Conservation (phyloP, 176 grass and related monocot species). For the Puya raimondii region DNA sequence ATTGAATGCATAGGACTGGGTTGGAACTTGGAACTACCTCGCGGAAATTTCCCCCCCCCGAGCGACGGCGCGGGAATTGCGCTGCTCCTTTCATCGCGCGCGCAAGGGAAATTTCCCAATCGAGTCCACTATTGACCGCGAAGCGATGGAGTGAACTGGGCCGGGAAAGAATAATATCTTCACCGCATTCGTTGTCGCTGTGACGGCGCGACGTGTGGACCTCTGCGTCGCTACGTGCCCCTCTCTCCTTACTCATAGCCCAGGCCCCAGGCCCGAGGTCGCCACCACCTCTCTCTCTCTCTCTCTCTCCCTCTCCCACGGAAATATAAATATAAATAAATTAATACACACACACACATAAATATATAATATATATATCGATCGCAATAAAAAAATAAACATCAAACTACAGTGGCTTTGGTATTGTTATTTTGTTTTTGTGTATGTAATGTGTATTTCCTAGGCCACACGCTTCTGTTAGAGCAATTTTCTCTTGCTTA, state of each 20-base stretch:
- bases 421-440: background rate
- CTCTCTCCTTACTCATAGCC: conserved; percentile 27
- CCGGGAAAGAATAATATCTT: too few species aligned
- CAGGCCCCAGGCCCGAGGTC: conserved; percentile 3
- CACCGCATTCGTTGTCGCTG: too few species aligned
- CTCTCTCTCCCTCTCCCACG: background rate
- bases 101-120: too few species aligned
- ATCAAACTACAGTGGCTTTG: conserved; percentile 10
- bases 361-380: conserved; percentile 26
- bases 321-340: conserved; percentile 4
- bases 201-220: conserved; percentile 31
- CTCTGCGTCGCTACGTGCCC: conserved; percentile 44
- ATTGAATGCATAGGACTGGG: too few species aligned
- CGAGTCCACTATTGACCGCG: too few species aligned
- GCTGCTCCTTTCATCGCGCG: too few species aligned
- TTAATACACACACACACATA: background rate
- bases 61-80: too few species aligned
- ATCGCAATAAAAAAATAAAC: conserved; percentile 4
- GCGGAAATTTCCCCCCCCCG: too few species aligned
- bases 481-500: background rate
- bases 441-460: background rate
- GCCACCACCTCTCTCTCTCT: conserved; percentile 1
- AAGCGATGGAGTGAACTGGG: too few species aligned
- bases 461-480: too few species aligned
- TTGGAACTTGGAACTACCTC: too few species aligned